phyloP scores from a whole-genome alignment of 495 filamentous ascomycete genomes.

The Annulohypoxylon nitens region DNA sequence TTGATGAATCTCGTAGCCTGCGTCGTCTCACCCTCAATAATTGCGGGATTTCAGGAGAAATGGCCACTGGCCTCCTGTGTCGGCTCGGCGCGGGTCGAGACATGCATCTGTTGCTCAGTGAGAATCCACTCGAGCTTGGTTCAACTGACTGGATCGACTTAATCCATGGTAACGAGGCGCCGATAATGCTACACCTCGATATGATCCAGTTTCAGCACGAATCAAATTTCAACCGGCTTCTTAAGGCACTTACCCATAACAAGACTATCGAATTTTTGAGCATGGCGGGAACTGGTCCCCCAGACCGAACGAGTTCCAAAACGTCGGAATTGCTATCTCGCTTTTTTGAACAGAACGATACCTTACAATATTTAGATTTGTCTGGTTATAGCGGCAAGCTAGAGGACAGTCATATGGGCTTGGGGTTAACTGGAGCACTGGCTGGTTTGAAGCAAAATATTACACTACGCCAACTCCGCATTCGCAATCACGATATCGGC shows the following conservation, averaged over 20 bases:
- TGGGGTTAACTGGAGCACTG: constrained; percentile 82
- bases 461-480: constrained; percentile 77
- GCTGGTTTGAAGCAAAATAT: constrained; percentile 81
- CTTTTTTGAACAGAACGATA: constrained; percentile 83
- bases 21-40: constrained; percentile 80
- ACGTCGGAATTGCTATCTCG: constrained; percentile 79
- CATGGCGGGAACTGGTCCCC: constrained; percentile 87
- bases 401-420: constrained; percentile 86
- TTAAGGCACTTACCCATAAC: constrained; percentile 79
- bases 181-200: constrained; percentile 80
- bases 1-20: constrained; percentile 73
- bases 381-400: constrained; percentile 91
- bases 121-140: constrained; percentile 77
- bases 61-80: constrained; percentile 82
- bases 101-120: constrained; percentile 82
- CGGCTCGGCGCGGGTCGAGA: constrained; percentile 76
- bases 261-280: constrained; percentile 82
- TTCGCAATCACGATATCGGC: constrained; percentile 70
- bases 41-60: constrained; percentile 81
- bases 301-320: constrained; percentile 78
- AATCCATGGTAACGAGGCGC: constrained; percentile 77
- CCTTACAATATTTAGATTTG: constrained; percentile 82
- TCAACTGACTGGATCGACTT: constrained; percentile 75
- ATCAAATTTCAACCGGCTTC: constrained; percentile 77
- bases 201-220: constrained; percentile 88